Evolutionary conservation across 768 basidiomycete species (phyloP), one percentile per base, ranked within the genome.

Genomic region (Nevesoporus exiguus): DNA sequence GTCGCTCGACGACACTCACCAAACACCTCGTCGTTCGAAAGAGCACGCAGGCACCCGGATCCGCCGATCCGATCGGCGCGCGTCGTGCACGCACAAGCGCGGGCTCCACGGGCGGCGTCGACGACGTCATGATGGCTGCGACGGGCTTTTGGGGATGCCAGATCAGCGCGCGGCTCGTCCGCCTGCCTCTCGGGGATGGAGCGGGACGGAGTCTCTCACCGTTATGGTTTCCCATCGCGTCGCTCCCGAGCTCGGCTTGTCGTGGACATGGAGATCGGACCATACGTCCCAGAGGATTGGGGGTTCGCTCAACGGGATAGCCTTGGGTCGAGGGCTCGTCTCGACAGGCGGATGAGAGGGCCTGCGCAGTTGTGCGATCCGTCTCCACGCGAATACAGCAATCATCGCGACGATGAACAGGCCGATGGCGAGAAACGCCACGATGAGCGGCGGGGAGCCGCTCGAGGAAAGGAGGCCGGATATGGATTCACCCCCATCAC

Each of bases 401-500:
- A 80, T 54, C 72, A 84, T 77, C 0, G 74, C 74, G n/a, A 74
- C 66, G 19, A 71, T 66, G 57, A 85, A 81, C 17, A 86, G 61
- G 4, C 80, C 81, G 27, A 83, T 76, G n/a, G 80, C 78, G 24
- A 86, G 68, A 61, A 84, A 81, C 2, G 79, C 81, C 34, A 85
- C 73, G 43, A 86, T 79, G 58, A 85, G 72, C 7, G 81, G 80
- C 0, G 81, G 79, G 0, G 81, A 81, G 11, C 70, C 73, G 1
- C 59, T 59, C 2, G 72, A 60, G n/a, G 71, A 60, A 56, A 75
- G 69, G 40, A 67, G 25, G 24, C 39, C 27, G 25, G 47, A n/a
- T 7, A 5, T 34, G 25, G 25, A 8, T 15, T 19, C 14, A 1
- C 19, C 33, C 14, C 21, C 29, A n/a, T 14, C 21, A 42, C 41